phyloP scores from a whole-genome alignment of 2,329 filamentous ascomycete species.

The Massarina eburnea region DNA sequence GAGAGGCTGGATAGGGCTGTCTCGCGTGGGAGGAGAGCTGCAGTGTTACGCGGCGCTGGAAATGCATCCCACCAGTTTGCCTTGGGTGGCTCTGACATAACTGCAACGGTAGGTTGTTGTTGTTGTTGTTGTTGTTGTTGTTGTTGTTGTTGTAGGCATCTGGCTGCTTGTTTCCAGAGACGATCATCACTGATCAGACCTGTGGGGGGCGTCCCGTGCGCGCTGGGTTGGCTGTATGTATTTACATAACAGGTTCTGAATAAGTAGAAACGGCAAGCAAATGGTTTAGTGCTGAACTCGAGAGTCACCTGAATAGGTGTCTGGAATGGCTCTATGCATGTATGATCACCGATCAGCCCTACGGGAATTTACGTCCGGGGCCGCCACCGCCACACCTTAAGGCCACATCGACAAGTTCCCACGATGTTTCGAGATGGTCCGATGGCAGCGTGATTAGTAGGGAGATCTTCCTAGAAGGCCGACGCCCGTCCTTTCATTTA shows the following conservation, averaged over 20 bases:
- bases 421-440: slow-evolving; percentile 24
- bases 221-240: too few relatives aligned
- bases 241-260: too few relatives aligned
- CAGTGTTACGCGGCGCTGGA: slow-evolving; percentile 42
- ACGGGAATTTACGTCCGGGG: slow-evolving; percentile 2
- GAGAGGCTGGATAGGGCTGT: slow-evolving; percentile 38
- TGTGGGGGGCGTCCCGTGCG: too few relatives aligned
- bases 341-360: slow-evolving; percentile 27
- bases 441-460: slow-evolving; percentile 39
- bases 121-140: background rate
- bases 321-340: too few relatives aligned
- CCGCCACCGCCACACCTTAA: slow-evolving; percentile 12
- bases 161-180: too few relatives aligned
- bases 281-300: too few relatives aligned
- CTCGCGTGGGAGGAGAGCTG: slow-evolving; percentile 42
- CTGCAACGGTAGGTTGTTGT: background rate
- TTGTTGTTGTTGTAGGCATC: too few relatives aligned
- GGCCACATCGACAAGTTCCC: slow-evolving; percentile 31
- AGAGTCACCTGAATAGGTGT: too few relatives aligned
- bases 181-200: too few relatives aligned
- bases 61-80: slow-evolving; percentile 45
- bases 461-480: too few relatives aligned
- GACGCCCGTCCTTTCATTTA: slow-evolving; percentile 16
- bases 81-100: slow-evolving; percentile 6
- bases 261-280: too few relatives aligned